Percentiles rank a stretch among this genome's conserved stretches.
Evolutionary conservation across 1,284 basidiomycete genomes (phyloP).

Genomic region (Blastosporella zonata): DNA sequence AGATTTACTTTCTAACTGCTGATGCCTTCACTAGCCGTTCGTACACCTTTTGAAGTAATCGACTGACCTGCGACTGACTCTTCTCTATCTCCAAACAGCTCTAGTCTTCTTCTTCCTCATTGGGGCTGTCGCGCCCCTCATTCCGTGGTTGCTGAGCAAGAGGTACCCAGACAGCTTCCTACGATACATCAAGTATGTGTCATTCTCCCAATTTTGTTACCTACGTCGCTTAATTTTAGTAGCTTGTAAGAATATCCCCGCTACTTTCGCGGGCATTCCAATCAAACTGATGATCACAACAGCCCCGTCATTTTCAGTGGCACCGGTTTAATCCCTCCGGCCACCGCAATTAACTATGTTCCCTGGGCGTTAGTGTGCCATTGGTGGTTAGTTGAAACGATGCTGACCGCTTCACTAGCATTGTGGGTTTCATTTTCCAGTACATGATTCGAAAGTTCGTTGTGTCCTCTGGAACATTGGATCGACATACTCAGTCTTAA

Average conservation of each 20-base stretch:
- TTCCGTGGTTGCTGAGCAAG: slow-evolving; percentile 33
- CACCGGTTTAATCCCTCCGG: slow-evolving; percentile 55
- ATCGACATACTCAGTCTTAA: neutral
- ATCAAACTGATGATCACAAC: neutral
- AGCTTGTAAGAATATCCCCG: slow-evolving; percentile 24
- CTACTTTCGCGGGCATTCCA: neutral
- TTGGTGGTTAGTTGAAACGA: neutral
- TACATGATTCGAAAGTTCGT: slow-evolving; percentile 44
- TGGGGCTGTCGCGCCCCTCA: slow-evolving; percentile 43
- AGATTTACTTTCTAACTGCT: neutral
- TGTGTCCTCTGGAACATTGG: neutral
- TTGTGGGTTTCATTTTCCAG: slow-evolving; percentile 65
- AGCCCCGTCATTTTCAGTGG: slow-evolving; percentile 55
- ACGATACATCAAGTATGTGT: slow-evolving; percentile 43
- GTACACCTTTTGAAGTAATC: neutral
- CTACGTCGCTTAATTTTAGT: slow-evolving; percentile 24
- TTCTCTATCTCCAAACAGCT: slow-evolving; percentile 21
- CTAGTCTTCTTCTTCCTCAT: slow-evolving; percentile 53
- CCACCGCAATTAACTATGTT: slow-evolving; percentile 53
- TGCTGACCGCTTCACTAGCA: slow-evolving; percentile 12
- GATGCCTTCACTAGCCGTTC: neutral
- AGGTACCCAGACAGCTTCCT: slow-evolving; percentile 42
- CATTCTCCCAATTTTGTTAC: slow-evolving; percentile 4
- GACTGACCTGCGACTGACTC: neutral
- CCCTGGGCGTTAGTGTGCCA: slow-evolving; percentile 40